Percentiles rank a stretch among this genome's conserved stretches.
These are phyloP conservation scores for Pichia sp. DNA, from an alignment of 1,139 yeast species.

Conservation along the genomic window DNA sequence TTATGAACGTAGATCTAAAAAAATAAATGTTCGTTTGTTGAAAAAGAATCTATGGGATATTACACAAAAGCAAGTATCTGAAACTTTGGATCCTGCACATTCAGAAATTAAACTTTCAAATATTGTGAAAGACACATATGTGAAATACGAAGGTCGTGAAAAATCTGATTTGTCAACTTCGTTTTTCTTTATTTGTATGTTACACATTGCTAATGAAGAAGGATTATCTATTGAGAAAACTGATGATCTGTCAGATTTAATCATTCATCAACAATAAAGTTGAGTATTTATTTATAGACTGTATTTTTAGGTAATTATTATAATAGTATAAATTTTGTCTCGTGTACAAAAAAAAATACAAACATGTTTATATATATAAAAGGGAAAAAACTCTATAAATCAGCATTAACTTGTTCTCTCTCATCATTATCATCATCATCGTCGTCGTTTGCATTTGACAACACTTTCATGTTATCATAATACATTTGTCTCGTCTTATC, in stretches of 20 bases:
- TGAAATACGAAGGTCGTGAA: conserved; percentile 46
- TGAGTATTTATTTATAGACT: neutral
- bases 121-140: conserved; percentile 45
- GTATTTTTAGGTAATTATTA: neutral
- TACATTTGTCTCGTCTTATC: conserved; percentile 53
- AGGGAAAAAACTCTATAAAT: too few species aligned
- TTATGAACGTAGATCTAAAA: conserved; percentile 76
- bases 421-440: conserved; percentile 11
- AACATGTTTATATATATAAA: neutral
- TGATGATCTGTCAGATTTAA: conserved; percentile 52
- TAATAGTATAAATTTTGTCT: too few species aligned
- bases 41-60: conserved; percentile 78
- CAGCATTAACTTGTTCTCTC: neutral
- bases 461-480: conserved; percentile 56
- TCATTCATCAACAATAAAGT: conserved; percentile 28
- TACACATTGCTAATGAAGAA: conserved; percentile 87
- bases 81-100: conserved; percentile 1
- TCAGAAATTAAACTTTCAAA: conserved; percentile 29
- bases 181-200: conserved; percentile 76
- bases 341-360: too few species aligned
- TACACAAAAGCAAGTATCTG: conserved; percentile 11
- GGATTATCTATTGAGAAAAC: conserved; percentile 60
- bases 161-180: conserved; percentile 73
- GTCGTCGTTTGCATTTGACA: conserved; percentile 44
- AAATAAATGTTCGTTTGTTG: conserved; percentile 72